phyloP scores from a whole-genome alignment of 2,329 filamentous ascomycete genomes.

The Capronia americana region DNA sequence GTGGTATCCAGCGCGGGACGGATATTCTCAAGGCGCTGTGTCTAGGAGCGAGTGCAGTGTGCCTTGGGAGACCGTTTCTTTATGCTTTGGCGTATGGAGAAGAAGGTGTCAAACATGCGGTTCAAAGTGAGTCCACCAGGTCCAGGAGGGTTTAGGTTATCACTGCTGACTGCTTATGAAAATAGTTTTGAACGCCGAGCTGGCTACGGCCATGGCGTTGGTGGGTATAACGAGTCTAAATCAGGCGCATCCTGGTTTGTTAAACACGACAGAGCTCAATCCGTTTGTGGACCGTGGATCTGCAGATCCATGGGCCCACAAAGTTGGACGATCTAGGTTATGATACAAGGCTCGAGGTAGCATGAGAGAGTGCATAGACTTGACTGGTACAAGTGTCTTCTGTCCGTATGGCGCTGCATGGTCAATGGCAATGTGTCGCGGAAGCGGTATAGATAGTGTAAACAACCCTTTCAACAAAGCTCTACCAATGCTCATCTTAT shows the following conservation, averaged over 20 bases:
- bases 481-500: too few species aligned
- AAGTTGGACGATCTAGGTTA: too few species aligned
- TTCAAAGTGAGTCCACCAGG: conserved; percentile 53
- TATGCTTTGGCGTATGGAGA: conserved; percentile 62
- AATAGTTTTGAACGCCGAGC: conserved; percentile 63
- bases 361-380: too few species aligned
- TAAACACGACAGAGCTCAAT: conserved; percentile 55
- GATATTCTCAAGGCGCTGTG: conserved; percentile 63
- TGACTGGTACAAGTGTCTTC: too few species aligned
- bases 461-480: too few species aligned
- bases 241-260: conserved; percentile 65
- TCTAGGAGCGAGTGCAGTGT: conserved; percentile 61
- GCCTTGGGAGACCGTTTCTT: conserved; percentile 60
- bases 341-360: too few species aligned
- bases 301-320: too few species aligned
- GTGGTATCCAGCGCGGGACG: conserved; percentile 60
- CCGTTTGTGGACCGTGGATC: not conserved
- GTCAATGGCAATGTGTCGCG: too few species aligned
- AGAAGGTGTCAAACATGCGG: conserved; percentile 59
- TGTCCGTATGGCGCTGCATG: too few species aligned
- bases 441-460: too few species aligned
- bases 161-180: not conserved
- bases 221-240: conserved; percentile 68
- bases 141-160: not conserved
- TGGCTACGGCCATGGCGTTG: conserved; percentile 70